Evolutionary conservation across 768 basidiomycete species (phyloP), one percentile per base, ranked within the genome.

Genomic region (Tylopilus felleus): DNA sequence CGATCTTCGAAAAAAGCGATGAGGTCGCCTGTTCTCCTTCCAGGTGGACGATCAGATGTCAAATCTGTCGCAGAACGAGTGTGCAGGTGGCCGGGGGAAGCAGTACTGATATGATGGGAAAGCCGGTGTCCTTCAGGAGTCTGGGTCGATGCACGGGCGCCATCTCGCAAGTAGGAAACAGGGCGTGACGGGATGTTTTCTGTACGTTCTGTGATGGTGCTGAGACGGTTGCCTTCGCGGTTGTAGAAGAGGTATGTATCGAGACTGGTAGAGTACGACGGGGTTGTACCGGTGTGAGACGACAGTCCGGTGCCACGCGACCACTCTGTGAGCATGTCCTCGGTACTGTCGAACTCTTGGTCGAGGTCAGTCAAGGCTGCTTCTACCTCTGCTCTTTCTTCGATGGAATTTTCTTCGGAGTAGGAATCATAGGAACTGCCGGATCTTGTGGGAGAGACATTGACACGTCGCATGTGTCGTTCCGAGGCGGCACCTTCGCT

Each of bases 161-260:
- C 56, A 33, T 61, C 66, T 16, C 67, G 65, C 36, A 82, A 78
- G 51, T 72, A 65, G 4, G 80, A 80, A 6, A 68, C 62, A 0
- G 88, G 88, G 27, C 88, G 82, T 1, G 86, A 79, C 0, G 72
- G 70, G 2, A 75, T 73, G 29, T 86, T 82, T 70, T 93, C 90
- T 1, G 87, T 90, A 43, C 77, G 80, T 66, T 93, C 90, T 4
- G 88, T 81, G 55, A 93, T 93, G 3, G 80, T 85, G 64, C 90
- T 92, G 19, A 92, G 75, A 31, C 76, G 66, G 23, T 75, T 71
- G 10, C 82, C 80, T 42, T 74, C 75, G 14, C 77, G 72, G 43
- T 74, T 71, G 22, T 71, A 59, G 43, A 73, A 62, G 35, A 67
- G 61, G 47, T 70, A 75, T 1, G 77, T 70, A 58, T 72, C 70